A percentile compares a stretch with the other conserved stretches of the same genome.
These are phyloP conservation scores for Alisma plantagoaquatica DNA, from an alignment of 106 monocot species.

Conservation along the genomic window DNA sequence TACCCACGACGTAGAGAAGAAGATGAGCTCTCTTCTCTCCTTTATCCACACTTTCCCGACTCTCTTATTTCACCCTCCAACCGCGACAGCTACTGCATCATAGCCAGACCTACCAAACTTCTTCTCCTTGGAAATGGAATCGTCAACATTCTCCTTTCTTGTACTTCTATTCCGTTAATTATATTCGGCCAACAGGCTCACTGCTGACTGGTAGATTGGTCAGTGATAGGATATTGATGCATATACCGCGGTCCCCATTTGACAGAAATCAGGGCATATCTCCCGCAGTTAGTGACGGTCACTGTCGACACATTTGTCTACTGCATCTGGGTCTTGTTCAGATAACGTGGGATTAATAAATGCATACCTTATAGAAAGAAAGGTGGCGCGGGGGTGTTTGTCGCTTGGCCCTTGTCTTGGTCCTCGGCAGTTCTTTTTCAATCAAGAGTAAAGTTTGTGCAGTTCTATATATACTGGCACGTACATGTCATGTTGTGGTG, in stretches of 20 bases:
- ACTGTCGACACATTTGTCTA: conserved; percentile 1
- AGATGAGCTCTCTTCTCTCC: no score
- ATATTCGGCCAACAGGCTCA: not conserved
- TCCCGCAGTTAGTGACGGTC: conserved; percentile 3
- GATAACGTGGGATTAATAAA: conserved; percentile 5
- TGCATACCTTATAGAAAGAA: not conserved
- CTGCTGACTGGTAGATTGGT: not conserved
- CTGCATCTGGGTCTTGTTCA: not conserved
- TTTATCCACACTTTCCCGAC: no score
- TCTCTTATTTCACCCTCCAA: no score
- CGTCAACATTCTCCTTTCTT: no score
- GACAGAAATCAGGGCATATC: not conserved
- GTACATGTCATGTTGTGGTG: no score
- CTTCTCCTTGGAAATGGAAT: conserved; percentile 11
- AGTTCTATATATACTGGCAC: no score
- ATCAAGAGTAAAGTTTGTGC: no score
- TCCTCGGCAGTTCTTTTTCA: not conserved
- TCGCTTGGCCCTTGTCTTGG: conserved; percentile 10
- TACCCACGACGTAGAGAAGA: no score
- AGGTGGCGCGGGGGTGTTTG: not conserved
- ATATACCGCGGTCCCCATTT: not conserved
- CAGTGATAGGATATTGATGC: conserved; percentile 1
- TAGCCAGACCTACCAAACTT: not conserved
- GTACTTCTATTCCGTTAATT: no score
- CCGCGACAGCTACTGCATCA: no score